These are phyloP conservation scores for Globisporangium uncinulatum DNA, from an alignment of 352 stramenopile species.

Conservation along the genomic window DNA sequence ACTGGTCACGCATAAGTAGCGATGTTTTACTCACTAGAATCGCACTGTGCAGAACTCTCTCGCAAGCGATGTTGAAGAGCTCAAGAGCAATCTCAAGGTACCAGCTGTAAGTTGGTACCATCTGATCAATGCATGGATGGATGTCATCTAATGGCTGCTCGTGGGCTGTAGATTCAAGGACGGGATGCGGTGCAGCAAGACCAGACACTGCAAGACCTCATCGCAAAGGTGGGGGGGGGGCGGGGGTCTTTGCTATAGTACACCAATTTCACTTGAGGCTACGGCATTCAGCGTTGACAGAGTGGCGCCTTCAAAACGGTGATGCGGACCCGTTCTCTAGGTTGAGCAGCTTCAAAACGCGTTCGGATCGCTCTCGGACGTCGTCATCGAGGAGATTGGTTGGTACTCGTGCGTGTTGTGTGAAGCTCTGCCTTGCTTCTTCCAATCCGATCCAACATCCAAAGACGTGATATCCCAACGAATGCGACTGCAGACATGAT, in stretches of 20 bases:
- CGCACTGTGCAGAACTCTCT: conserved; percentile 30
- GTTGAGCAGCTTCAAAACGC: conserved; percentile 41
- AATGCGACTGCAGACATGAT: conserved; percentile 15
- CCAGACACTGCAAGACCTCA: conserved; percentile 37
- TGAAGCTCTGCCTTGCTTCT: neutral
- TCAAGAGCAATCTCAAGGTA: conserved; percentile 54
- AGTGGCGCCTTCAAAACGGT: no score
- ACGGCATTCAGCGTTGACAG: no score
- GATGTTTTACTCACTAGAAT: neutral
- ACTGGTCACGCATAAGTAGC: no score
- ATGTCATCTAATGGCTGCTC: no score
- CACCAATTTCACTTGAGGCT: neutral
- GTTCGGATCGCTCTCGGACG: conserved; percentile 54
- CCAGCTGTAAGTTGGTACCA: no score
- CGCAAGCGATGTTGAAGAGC: conserved; percentile 41
- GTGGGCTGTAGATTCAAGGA: conserved; percentile 29
- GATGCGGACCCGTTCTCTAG: conserved; percentile 9
- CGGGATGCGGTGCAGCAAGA: conserved; percentile 43
- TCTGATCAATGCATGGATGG: no score
- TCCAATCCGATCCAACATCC: no score
- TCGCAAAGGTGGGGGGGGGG: conserved; percentile 15
- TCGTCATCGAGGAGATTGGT: conserved; percentile 49
- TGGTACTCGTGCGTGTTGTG: neutral
- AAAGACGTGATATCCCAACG: neutral
- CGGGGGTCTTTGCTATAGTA: neutral